Evolutionary conservation across 179 eudicot genomes (phyloP), one percentile per base, ranked within the genome.

Genomic region (Beta corolliflora): DNA sequence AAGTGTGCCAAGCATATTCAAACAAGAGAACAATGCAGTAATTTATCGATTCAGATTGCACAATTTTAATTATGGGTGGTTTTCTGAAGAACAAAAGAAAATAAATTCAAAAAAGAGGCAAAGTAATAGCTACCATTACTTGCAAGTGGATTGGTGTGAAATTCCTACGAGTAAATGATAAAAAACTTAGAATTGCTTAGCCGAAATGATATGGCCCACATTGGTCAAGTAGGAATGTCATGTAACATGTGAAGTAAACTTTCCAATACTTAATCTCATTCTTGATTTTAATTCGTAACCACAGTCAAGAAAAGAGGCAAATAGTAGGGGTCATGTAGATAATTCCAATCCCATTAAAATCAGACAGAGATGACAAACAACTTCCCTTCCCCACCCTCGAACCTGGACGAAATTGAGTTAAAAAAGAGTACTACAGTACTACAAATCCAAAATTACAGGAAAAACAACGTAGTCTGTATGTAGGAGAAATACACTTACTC

Each of bases 401-500:
- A 9, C 60, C 41, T 50, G 7, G 9, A 72, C 52, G 54, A 72
- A 5, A 72, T 52, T 4, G 14, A 72, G 44, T 19, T 5, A 12
- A 46, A 48, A 21, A 23, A 29, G 25, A 71, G 52, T 68, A 70
- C 74, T 70, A n/a, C 14, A 70, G 44, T 19, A 46, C 13, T 12
- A 45, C 2, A 70, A 25, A 70, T 61, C 66, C 29, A 45, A 66
- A 45, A 46, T 36, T 10, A 71, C 13, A 46, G n/a, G 13, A n/a
- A 46, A 19, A 46, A 19, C 3, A 70, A 44, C 73, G 41, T 5
- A 6, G 50, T n/a, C 8, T 15, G 68, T 44, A 65, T n/a, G 50
- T 82, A 36, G 41, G 23, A 25, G 14, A 83, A 58, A 44, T 66
- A 69, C 81, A 60, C 88, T 82, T 92, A 96, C 99, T 88, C 87